Conservation (phyloP, 306 rosid species). For the Elaeagnus macrophylla region DNA sequence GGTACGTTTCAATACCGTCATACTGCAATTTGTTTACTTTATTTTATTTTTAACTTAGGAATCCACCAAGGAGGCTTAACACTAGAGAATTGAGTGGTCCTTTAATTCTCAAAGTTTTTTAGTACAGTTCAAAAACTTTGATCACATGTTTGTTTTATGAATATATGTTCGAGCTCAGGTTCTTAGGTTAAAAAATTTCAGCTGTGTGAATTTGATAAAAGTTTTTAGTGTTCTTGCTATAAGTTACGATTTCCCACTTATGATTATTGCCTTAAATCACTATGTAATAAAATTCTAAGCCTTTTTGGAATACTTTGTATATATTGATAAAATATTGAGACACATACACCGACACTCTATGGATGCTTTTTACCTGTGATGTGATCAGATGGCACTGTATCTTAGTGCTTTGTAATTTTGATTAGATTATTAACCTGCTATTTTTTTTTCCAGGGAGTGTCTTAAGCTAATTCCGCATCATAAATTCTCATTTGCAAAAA, state of each 20-base stretch:
- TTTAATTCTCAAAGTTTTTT: no score
- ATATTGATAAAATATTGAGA: background rate
- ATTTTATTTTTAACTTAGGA: background rate
- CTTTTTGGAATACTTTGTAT: background rate
- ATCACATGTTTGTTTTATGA: no score
- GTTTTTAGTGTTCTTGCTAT: background rate
- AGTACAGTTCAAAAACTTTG: no score
- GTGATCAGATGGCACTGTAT: no score
- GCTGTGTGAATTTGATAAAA: no score
- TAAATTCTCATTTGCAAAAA: conserved; percentile 80
- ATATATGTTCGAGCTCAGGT: no score
- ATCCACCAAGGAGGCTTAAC: no score
- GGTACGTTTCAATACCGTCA: conserved; percentile 26
- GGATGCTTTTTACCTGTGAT: background rate
- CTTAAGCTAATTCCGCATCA: conserved; percentile 69
- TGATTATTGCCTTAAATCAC: no score
- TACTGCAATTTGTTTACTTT: background rate
- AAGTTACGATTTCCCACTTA: background rate
- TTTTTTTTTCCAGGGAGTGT: conserved; percentile 58
- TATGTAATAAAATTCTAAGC: no score
- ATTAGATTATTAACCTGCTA: conserved; percentile 8
- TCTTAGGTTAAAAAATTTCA: no score
- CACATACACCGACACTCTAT: background rate
- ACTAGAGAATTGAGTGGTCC: no score
- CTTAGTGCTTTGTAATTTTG: background rate